phyloP scores from a whole-genome alignment of 495 filamentous ascomycete species.

The Aspergillus coremiiformis region DNA sequence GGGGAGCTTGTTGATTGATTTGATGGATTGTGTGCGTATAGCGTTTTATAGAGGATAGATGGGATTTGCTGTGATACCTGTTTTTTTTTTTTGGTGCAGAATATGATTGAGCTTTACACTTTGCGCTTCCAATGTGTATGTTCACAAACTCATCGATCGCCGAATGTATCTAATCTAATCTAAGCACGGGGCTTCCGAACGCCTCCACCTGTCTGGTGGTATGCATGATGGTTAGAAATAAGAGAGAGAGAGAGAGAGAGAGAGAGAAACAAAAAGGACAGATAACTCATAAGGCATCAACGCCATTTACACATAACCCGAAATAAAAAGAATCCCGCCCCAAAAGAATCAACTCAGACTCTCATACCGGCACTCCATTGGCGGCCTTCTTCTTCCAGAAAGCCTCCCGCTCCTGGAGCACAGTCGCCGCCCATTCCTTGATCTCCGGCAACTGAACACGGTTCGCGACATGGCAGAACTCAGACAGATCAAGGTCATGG shows the following conservation, averaged over 20 bases:
- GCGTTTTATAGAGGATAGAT: conserved; percentile 1
- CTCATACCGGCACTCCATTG: neutral
- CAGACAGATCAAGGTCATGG: conserved; percentile 64
- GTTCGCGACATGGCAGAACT: conserved; percentile 72
- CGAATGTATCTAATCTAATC: conserved; percentile 10
- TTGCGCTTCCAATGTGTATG: neutral
- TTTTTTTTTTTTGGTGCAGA: neutral
- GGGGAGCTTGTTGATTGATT: conserved; percentile 15
- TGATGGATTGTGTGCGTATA: neutral
- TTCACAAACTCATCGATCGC: neutral
- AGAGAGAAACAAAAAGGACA: neutral
- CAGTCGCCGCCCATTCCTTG: conserved; percentile 66
- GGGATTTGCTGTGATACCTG: neutral
- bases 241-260: conserved; percentile 1
- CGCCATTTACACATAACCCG: conserved; percentile 1
- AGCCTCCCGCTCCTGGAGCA: conserved; percentile 66
- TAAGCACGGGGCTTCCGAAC: conserved; percentile 7
- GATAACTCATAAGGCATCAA: neutral
- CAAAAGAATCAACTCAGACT: neutral
- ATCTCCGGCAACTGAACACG: conserved; percentile 69
- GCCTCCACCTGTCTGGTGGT: conserved; percentile 2
- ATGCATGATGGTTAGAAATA: neutral
- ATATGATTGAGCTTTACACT: neutral
- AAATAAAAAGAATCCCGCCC: neutral
- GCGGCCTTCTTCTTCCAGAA: conserved; percentile 52